Evolutionary conservation across 441 rosid genomes (phyloP), one percentile per base, ranked within the genome.

Genomic region (Cnidoscolus chayamansa): DNA sequence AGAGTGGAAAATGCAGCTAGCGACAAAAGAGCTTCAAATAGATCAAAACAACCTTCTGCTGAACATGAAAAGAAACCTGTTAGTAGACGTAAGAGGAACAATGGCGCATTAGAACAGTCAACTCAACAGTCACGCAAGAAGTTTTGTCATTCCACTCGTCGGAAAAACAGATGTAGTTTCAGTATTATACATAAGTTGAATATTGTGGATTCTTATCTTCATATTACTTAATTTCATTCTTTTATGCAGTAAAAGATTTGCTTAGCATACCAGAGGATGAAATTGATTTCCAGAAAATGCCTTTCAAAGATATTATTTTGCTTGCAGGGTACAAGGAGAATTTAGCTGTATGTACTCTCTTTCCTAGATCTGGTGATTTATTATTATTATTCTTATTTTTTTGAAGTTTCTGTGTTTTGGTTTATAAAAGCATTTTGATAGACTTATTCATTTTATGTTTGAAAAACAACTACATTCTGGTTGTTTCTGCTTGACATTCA

Each of bases 231-330:
- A 54, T 31, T 64, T 67, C 63, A 68, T 64, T 78, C 47, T 47
- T 56, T 37, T 72, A 25, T 47, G 48, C 77, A 90, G 97, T 88
- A 87, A 85, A 87, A 73, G 82, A 78, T 63, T 85, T 95, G 80
- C 92, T 91, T 79, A 82, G 86, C 65, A 87, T 84, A 17, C 98
- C 98, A 8, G 95, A 91, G 80, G 88, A 91, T 0, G 96, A 90
- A 54, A 79, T 90, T 77, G 85, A 80, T 77, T 79, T n/a, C 71
- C 73, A 47, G 72, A 85, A 76, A 68, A 80, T 93, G 81, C 88
- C 86, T 70, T 73, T 93, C 67, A 88, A 65, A 79, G 97, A 93
- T 82, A 83, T 93, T 81, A 88, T 93, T 78, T 77, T 86, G 70
- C 81, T 91, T 65, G 94, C 87, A 13, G 92, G 81, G 75, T 79